Evolutionary conservation across 345 rosid species (phyloP), one percentile per base, ranked within the genome.

Genomic region (Lumnitzera littorea): DNA sequence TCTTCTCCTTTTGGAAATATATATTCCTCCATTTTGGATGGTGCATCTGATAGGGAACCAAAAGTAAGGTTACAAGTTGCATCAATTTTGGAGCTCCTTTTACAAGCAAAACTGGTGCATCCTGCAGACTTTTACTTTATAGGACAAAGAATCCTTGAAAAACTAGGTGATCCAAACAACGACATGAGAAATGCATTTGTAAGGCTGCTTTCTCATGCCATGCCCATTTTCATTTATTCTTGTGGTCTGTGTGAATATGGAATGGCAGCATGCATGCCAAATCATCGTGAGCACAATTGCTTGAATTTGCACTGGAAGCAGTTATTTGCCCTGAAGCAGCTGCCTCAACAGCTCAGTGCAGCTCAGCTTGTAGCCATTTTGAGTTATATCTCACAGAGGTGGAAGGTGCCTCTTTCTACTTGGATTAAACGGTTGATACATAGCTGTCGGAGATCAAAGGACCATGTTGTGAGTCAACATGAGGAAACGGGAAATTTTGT

Each of bases 341-440:
- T 81, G 24, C 79, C 65, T 53, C 86, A 76, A 68, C 91, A 80
- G 69, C 84, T 91, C 72, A 86, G 84, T 61, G 87, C 91, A 16
- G 96, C 88, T 68, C 96, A 91, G 76, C 91, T 88, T 64, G 91
- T 91, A 68, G 78, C 95, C 56, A 76, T 91, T 81, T 75, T 91
- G 81, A 88, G 95, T 70, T 91, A 91, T 77, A 79, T 91, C 70
- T 88, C 90, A 15, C 96, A 88, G 65, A 83, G 96, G 76, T 86
- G 88, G 96, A 91, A 88, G 70, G 87, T 74, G 54, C 90, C 90
- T 53, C 91, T 88, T 76, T 72, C 98, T 64, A 74, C 85, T 67
- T 91, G 96, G 98, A 80, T 86, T 69, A 87, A 84, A 61, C 74
- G 91, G 74, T 85, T 91, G 48, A 75, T 88, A 47, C 74, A 71